Evolutionary conservation across 148 eudicot species (phyloP), one percentile per base, ranked within the genome.

Genomic region (Rhododendron henanense): DNA sequence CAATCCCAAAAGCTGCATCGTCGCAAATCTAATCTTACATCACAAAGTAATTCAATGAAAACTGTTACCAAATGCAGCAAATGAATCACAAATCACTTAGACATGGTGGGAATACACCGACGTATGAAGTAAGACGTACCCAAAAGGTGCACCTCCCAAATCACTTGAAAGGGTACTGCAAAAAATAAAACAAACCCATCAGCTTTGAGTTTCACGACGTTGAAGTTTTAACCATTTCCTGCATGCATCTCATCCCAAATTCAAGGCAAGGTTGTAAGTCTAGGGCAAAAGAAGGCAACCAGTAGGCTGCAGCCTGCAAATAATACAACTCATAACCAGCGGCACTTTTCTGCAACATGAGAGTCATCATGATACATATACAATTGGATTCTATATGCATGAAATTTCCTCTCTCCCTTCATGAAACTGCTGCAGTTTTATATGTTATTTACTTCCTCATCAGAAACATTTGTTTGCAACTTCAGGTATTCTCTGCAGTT

Each of bases 71-170:
- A 81, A 63, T 33, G 84, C 84, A 59, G 33, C 84, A 39, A 16
- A 35, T 10, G 48, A 37, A 81, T 18, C 41, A 81, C 15, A 81
- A 51, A 81, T 33, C 45, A 82, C 16, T 82, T 15, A 61, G 31
- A 82, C 15, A 47, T 5, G 57, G 81, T 6, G 13, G 28, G 31
- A 25, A 23, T 16, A 39, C 7, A 19, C 14, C 15, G 10, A 33
- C 28, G 16, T 59, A 76, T 79, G 10, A 23, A 33, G 61, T 9
- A 83, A 19, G 50, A 88, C 91, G 63, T 94, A 96, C 98, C 98
- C 98, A 81, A 96, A 96, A 51, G 98, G 98, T 59, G 99, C 94
- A 77, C 99, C 99, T 84, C 93, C 96, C 88, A 91, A 83, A 78
- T 93, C 98, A 86, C 85, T 86, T 67, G 95, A 91, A 83, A 96